Evolutionary conservation across 2,329 filamentous ascomycete species (phyloP).

Genomic region (Kalmusia sp.): DNA sequence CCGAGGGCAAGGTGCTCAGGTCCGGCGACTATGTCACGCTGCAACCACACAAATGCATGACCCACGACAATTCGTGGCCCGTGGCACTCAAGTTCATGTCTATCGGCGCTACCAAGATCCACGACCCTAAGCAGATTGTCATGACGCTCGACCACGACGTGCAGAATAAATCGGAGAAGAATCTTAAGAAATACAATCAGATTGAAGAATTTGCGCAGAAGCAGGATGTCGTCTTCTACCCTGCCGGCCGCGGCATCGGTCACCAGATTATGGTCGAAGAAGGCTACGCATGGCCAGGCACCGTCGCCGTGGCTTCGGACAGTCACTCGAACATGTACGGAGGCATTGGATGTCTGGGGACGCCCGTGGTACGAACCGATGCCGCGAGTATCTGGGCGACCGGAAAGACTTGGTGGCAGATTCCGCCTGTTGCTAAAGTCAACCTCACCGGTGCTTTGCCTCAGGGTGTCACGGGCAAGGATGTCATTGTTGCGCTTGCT

Average conservation of each 20-base stretch:
- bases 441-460: conserved; percentile 79
- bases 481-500: conserved; percentile 89
- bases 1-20: conserved; percentile 76
- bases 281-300: conserved; percentile 84
- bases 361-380: conserved; percentile 85
- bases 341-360: conserved; percentile 77
- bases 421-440: conserved; percentile 83
- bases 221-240: conserved; percentile 80
- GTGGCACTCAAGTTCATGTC: conserved; percentile 82
- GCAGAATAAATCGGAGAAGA: conserved; percentile 79
- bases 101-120: conserved; percentile 77
- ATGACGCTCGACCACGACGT: conserved; percentile 90
- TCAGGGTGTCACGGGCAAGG: conserved; percentile 85
- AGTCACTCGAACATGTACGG: conserved; percentile 85
- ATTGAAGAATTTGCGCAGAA: conserved; percentile 83
- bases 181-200: conserved; percentile 80
- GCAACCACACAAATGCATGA: conserved; percentile 77
- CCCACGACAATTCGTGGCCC: conserved; percentile 84
- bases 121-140: conserved; percentile 76
- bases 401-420: conserved; percentile 83
- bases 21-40: conserved; percentile 86
- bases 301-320: conserved; percentile 79
- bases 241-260: conserved; percentile 80
- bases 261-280: conserved; percentile 94
- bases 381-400: conserved; percentile 88